These are phyloP conservation scores for Albizia julibrissin DNA, from an alignment of 306 rosid species.

Conservation along the genomic window DNA sequence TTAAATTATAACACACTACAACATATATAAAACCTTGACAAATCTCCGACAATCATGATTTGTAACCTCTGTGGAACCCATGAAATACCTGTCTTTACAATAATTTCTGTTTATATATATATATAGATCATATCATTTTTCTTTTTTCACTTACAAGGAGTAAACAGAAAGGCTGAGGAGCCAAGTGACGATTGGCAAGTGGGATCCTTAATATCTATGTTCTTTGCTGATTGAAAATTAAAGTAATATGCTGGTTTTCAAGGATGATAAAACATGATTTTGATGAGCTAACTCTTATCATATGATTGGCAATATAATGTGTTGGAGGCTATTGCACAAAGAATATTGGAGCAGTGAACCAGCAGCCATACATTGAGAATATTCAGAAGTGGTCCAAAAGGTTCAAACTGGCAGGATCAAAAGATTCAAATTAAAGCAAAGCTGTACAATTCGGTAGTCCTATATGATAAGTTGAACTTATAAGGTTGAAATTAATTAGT, in stretches of 20 bases:
- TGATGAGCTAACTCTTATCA: not conserved
- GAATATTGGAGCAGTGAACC: not conserved
- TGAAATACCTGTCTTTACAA: slow-evolving; percentile 18
- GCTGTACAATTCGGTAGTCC: not conserved
- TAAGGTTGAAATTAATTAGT: not conserved
- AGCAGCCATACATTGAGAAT: not conserved
- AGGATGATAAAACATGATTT: slow-evolving; percentile 19
- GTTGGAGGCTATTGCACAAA: slow-evolving; percentile 5
- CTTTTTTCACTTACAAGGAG: not conserved
- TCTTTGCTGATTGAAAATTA: not conserved
- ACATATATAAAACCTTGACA: slow-evolving; percentile 39
- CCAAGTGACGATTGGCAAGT: not conserved
- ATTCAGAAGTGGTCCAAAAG: slow-evolving; percentile 18
- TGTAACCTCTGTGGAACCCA: slow-evolving; percentile 41
- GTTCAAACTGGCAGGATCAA: not conserved
- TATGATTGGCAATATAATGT: slow-evolving; percentile 24
- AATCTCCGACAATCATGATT: slow-evolving; percentile 29
- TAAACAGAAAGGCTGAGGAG: not conserved
- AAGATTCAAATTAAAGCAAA: not conserved
- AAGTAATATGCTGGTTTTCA: not conserved
- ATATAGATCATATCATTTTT: not conserved
- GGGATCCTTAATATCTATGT: not conserved
- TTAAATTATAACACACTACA: not conserved
- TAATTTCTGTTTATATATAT: not conserved
- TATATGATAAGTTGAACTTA: not conserved